phyloP scores from a whole-genome alignment of 78 protist species.

The Acrasis kona region DNA sequence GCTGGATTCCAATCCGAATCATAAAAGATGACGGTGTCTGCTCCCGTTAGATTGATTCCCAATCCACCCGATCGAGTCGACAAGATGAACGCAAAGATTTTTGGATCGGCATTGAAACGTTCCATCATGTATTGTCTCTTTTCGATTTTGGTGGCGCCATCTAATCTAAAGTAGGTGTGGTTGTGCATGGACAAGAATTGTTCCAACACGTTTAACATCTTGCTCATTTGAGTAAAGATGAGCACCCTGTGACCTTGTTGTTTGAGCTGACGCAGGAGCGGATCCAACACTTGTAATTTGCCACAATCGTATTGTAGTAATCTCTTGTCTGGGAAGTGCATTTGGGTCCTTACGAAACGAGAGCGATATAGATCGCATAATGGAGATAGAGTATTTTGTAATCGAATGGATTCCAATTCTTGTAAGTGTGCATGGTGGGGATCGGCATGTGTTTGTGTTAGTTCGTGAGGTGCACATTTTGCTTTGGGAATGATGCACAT shows the following conservation, averaged over 20 bases:
- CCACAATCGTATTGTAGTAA: slow-evolving; percentile 91
- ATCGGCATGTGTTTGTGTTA: neutral
- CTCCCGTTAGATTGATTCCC: slow-evolving; percentile 94
- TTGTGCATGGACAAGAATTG: slow-evolving; percentile 60
- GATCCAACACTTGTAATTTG: slow-evolving; percentile 70
- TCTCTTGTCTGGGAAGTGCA: slow-evolving; percentile 80
- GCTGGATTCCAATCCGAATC: slow-evolving; percentile 96
- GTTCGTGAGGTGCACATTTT: slow-evolving; percentile 6
- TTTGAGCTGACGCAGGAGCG: slow-evolving; percentile 51
- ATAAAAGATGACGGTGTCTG: slow-evolving; percentile 95
- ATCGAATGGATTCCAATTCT: neutral
- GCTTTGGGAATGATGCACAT: slow-evolving; percentile 31
- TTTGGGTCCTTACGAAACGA: slow-evolving; percentile 13
- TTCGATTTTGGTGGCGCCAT: slow-evolving; percentile 84
- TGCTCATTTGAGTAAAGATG: slow-evolving; percentile 86
- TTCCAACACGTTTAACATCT: slow-evolving; percentile 89
- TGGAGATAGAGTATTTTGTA: neutral
- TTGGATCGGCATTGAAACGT: slow-evolving; percentile 60
- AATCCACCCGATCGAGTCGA: slow-evolving; percentile 93
- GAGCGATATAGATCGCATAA: neutral
- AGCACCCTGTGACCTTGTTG: slow-evolving; percentile 51
- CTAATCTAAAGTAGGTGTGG: slow-evolving; percentile 79
- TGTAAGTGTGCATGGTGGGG: neutral
- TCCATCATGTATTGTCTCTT: slow-evolving; percentile 72
- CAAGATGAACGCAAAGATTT: slow-evolving; percentile 72